Evolutionary conservation across 1,139 yeast species (phyloP).

Genomic region (Hemisphaericaspora subhashii): DNA sequence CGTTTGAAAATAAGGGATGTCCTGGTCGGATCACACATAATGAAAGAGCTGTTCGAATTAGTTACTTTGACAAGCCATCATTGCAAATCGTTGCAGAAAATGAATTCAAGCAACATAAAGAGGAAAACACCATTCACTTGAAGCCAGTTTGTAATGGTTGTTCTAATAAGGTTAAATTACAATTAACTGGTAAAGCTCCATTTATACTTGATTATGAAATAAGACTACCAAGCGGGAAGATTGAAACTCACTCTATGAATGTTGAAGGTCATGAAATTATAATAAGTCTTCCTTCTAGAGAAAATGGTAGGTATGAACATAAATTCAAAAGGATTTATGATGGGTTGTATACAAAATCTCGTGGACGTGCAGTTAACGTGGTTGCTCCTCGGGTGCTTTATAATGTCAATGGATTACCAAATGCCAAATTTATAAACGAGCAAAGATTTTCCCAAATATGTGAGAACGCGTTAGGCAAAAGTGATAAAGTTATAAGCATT

Average conservation of each 20-base stretch:
- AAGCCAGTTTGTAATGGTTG: slow-evolving; percentile 37
- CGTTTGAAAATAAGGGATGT: slow-evolving; percentile 68
- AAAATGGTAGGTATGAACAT: slow-evolving; percentile 62
- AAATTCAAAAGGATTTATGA: slow-evolving; percentile 66
- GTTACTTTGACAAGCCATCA: slow-evolving; percentile 59
- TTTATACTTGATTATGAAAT: slow-evolving; percentile 71
- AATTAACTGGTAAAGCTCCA: slow-evolving; percentile 64
- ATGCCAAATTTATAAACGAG: slow-evolving; percentile 47
- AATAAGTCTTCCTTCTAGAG: slow-evolving; percentile 35
- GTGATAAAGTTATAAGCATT: slow-evolving; percentile 40
- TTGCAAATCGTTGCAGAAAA: slow-evolving; percentile 25
- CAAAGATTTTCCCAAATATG: slow-evolving; percentile 58
- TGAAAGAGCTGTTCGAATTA: slow-evolving; percentile 40
- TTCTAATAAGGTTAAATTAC: slow-evolving; percentile 24
- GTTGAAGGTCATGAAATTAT: slow-evolving; percentile 25
- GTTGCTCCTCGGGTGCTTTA: slow-evolving; percentile 48
- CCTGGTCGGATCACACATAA: slow-evolving; percentile 51
- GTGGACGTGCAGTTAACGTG: slow-evolving; percentile 26
- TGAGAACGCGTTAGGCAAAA: slow-evolving; percentile 42
- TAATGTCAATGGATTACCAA: slow-evolving; percentile 61
- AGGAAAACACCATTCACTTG: slow-evolving; percentile 23
- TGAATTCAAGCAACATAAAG: slow-evolving; percentile 22
- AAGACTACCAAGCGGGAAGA: slow-evolving; percentile 55
- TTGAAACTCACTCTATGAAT: slow-evolving; percentile 35
- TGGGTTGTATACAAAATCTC: slow-evolving; percentile 55